Evolutionary conservation across 1,284 basidiomycete species (phyloP).

Genomic region (Peniophora sp.): DNA sequence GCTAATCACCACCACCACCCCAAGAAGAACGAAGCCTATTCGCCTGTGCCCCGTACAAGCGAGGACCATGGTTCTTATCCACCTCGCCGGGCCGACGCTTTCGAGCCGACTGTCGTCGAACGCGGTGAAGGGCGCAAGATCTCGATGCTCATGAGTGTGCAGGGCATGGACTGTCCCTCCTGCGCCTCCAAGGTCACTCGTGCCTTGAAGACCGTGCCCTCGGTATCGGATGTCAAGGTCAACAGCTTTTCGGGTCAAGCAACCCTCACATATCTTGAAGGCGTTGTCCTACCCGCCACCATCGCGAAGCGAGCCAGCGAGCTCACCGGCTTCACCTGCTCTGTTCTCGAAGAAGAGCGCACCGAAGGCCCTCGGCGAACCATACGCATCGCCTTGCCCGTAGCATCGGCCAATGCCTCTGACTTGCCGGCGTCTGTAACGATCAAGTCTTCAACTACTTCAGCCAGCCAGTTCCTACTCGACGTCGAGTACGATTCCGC

Average conservation of each 20-base stretch:
- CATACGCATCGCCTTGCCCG: slow-evolving; percentile 7
- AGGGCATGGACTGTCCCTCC: slow-evolving; percentile 14
- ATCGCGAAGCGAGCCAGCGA: slow-evolving; percentile 9
- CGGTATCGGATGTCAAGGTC: slow-evolving; percentile 11
- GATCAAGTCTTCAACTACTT: slow-evolving; percentile 2
- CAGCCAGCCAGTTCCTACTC: slow-evolving; percentile 2
- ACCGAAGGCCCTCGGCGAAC: slow-evolving; percentile 4
- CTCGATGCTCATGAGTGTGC: slow-evolving; percentile 6
- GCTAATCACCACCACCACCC: slow-evolving; percentile 1
- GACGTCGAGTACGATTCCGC: slow-evolving; percentile 11
- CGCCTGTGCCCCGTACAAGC: background rate
- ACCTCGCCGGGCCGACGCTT: background rate
- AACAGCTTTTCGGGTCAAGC: slow-evolving; percentile 11
- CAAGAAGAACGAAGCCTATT: background rate
- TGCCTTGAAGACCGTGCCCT: slow-evolving; percentile 10
- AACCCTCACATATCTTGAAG: slow-evolving; percentile 11
- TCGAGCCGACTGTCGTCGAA: slow-evolving; percentile 1
- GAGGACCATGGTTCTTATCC: background rate
- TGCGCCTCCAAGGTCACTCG: slow-evolving; percentile 9
- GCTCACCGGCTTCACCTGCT: slow-evolving; percentile 11
- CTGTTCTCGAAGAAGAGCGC: slow-evolving; percentile 4
- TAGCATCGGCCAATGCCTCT: background rate
- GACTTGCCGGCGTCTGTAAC: slow-evolving; percentile 6
- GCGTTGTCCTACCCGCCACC: slow-evolving; percentile 5
- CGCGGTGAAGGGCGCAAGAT: slow-evolving; percentile 1